These are phyloP conservation scores for Papiliotrema fonsecae DNA, from an alignment of 1,284 basidiomycete genomes.

Conservation along the genomic window DNA sequence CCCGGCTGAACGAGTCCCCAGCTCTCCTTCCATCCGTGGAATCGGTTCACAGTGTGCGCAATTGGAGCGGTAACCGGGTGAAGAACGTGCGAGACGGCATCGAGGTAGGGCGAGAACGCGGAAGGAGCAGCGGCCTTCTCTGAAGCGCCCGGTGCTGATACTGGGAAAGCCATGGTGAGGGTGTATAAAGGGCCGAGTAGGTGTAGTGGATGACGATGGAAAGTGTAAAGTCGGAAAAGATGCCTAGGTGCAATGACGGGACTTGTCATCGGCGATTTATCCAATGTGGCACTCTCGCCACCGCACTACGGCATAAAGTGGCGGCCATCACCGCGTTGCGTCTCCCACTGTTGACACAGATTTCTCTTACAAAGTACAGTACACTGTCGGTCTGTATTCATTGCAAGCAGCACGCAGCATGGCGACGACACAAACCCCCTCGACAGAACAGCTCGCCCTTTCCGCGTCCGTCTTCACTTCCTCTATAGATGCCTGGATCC, in stretches of 20 bases:
- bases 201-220: background rate
- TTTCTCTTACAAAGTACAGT: no score
- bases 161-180: background rate
- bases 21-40: constrained; percentile 71
- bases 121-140: constrained; percentile 26
- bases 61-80: constrained; percentile 53
- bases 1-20: constrained; percentile 82
- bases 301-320: no score
- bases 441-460: constrained; percentile 30
- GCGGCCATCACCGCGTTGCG: background rate
- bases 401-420: no score
- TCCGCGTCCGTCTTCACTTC: constrained; percentile 37
- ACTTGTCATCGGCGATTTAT: background rate
- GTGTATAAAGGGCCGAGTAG: background rate
- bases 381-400: no score
- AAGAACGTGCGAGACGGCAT: constrained; percentile 34
- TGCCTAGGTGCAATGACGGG: background rate
- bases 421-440: background rate
- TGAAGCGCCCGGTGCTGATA: background rate
- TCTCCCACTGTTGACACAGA: no score
- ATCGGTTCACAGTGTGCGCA: constrained; percentile 62
- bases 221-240: background rate
- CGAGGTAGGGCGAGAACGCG: constrained; percentile 35
- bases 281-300: background rate
- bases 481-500: constrained; percentile 38